Conservation (phyloP, 805 yeast species). For the Yamadazyma endophytica region DNA sequence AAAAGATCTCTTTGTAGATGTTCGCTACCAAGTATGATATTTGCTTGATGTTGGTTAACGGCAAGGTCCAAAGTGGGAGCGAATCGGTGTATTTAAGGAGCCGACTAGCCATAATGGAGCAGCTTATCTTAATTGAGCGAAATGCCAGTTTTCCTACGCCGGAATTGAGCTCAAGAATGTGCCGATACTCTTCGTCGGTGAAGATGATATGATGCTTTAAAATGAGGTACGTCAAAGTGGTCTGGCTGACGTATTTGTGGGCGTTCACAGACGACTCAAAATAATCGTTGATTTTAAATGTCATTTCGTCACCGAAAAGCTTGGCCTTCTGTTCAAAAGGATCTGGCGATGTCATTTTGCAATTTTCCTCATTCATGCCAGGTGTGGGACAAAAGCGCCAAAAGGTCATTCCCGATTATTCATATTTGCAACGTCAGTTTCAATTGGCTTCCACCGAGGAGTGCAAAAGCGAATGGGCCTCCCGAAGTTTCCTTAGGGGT, state of each 20-base stretch:
- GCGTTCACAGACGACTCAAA: conserved; percentile 1
- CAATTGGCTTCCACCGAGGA: conserved; percentile 10
- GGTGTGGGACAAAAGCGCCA: neutral
- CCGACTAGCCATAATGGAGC: too few relatives aligned
- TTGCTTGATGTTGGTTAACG: conserved; percentile 21
- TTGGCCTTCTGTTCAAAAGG: conserved; percentile 4
- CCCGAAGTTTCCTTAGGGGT: too few relatives aligned
- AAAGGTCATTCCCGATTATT: conserved; percentile 1
- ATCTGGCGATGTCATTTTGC: conserved; percentile 2
- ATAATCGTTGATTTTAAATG: conserved; percentile 4
- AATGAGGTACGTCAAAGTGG: conserved; percentile 11
- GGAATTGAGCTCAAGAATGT: conserved; percentile 9
- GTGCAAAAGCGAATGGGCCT: too few relatives aligned
- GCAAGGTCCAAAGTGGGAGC: conserved; percentile 8
- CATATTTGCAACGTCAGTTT: conserved; percentile 5
- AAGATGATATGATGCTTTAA: conserved; percentile 6
- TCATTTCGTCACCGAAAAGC: conserved; percentile 3
- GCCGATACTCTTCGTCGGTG: conserved; percentile 9
- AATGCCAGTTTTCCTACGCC: conserved; percentile 1
- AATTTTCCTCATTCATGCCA: neutral
- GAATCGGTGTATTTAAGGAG: too few relatives aligned
- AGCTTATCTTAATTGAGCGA: conserved; percentile 11
- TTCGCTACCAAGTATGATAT: conserved; percentile 21
- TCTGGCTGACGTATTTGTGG: neutral
- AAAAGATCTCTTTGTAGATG: conserved; percentile 19